Percentiles rank a stretch among this genome's conserved stretches.
Evolutionary conservation across 768 basidiomycete genomes (phyloP).

Genomic region (Trametes sanguinea): DNA sequence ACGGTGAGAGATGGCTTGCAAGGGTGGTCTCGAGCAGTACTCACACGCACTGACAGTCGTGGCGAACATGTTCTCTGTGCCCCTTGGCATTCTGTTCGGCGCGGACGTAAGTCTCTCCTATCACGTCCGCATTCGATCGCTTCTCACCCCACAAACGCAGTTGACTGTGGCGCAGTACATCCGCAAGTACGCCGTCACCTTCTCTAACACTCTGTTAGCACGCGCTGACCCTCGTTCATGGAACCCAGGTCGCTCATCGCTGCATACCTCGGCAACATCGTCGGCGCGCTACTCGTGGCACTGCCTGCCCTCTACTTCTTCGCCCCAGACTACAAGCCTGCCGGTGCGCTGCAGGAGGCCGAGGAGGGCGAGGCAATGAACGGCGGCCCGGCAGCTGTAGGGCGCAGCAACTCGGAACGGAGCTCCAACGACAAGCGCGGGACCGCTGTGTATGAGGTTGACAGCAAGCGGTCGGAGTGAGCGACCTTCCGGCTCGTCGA

Average conservation of each 20-base stretch:
- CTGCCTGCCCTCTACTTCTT: conserved; percentile 68
- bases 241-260: conserved; percentile 58
- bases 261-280: conserved; percentile 63
- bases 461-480: conserved; percentile 9
- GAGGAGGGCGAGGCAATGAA: conserved; percentile 28
- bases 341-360: conserved; percentile 22
- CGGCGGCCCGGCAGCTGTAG: background rate
- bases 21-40: background rate
- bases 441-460: conserved; percentile 12
- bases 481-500: background rate
- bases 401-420: background rate
- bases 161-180: conserved; percentile 60
- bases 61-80: conserved; percentile 78
- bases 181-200: conserved; percentile 50
- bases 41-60: conserved; percentile 45
- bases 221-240: background rate
- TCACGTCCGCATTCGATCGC: background rate
- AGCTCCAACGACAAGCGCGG: conserved; percentile 9
- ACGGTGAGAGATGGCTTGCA: conserved; percentile 45
- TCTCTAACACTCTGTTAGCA: background rate
- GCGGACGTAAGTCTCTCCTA: conserved; percentile 49
- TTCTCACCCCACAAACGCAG: conserved; percentile 32
- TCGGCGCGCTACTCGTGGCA: conserved; percentile 65
- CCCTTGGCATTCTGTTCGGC: conserved; percentile 69
- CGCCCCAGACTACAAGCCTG: conserved; percentile 48